Conservation (phyloP, 2,329 filamentous ascomycete species). For the Ascochyta clinopodiicola region DNA sequence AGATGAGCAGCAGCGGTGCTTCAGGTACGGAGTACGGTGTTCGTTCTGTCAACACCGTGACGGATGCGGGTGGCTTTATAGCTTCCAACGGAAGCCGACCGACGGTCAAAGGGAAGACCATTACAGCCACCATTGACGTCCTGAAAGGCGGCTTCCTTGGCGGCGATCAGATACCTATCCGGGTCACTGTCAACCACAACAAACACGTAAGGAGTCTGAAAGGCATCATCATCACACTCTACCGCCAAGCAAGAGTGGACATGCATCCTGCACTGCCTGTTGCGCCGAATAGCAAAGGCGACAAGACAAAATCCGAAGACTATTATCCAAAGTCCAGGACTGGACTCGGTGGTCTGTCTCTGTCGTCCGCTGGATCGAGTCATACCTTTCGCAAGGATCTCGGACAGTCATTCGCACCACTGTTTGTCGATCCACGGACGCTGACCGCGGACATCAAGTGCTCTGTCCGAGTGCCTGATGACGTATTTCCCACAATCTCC, state of each 20-base stretch:
- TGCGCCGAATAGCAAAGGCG: constrained; percentile 67
- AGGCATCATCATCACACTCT: constrained; percentile 90
- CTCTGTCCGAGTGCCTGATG: constrained; percentile 84
- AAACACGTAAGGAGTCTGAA: constrained; percentile 90
- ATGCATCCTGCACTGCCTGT: constrained; percentile 71
- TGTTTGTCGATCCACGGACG: constrained; percentile 83
- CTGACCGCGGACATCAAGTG: constrained; percentile 82
- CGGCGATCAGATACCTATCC: constrained; percentile 81
- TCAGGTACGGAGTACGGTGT: constrained; percentile 52
- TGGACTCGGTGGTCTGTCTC: constrained; percentile 82
- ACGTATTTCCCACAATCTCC: constrained; percentile 89
- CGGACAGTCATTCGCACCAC: constrained; percentile 83
- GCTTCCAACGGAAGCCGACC: constrained; percentile 56
- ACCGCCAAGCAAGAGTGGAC: constrained; percentile 89
- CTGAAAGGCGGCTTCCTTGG: constrained; percentile 82
- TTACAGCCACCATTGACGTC: constrained; percentile 85
- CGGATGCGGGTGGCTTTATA: constrained; percentile 55
- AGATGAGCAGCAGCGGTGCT: constrained; percentile 65
- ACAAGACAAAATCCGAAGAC: constrained; percentile 77
- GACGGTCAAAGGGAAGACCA: constrained; percentile 72
- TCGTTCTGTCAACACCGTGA: constrained; percentile 51
- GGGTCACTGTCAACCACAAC: constrained; percentile 83
- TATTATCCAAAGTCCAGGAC: constrained; percentile 87
- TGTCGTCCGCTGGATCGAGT: constrained; percentile 84
- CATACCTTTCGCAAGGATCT: constrained; percentile 97